A percentile compares a stretch with the other conserved stretches of the same genome.
Conservation (phyloP, 1,139 yeast genomes). For the Torulaspora globosa region DNA sequence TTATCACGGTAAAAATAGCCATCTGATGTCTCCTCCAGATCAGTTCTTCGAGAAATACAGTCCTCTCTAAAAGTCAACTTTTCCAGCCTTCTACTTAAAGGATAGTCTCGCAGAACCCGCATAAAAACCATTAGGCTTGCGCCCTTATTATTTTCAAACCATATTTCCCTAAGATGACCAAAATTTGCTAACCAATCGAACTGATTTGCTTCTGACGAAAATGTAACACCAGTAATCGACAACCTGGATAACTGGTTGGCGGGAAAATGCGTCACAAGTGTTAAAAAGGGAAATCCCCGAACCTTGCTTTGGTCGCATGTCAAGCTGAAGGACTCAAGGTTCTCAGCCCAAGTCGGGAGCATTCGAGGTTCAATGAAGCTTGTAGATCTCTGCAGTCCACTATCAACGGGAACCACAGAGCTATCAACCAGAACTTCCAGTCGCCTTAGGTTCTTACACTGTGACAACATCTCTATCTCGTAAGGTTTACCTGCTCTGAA, state of each 20-base stretch:
- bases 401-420: conserved; percentile 19
- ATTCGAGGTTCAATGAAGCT: conserved; percentile 9
- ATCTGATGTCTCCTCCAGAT: conserved; percentile 15
- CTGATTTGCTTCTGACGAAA: conserved; percentile 14
- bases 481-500: conserved; percentile 24
- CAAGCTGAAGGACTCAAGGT: conserved; percentile 22
- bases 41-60: conserved; percentile 14
- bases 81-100: conserved; percentile 19
- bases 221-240: conserved; percentile 28
- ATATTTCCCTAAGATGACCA: conserved; percentile 24
- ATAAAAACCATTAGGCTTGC: conserved; percentile 23
- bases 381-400: conserved; percentile 5
- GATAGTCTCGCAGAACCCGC: conserved; percentile 15
- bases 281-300: conserved; percentile 23
- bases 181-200: conserved; percentile 31
- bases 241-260: conserved; percentile 16
- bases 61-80: conserved; percentile 33
- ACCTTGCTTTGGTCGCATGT: conserved; percentile 28
- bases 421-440: conserved; percentile 24
- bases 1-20: conserved; percentile 17
- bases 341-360: conserved; percentile 10
- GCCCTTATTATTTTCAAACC: conserved; percentile 33
- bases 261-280: conserved; percentile 11
- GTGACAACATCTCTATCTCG: conserved; percentile 21
- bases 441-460: conserved; percentile 18